Evolutionary conservation across 2,329 filamentous ascomycete species (phyloP).

Genomic region (Zymoseptoria ardabiliae): DNA sequence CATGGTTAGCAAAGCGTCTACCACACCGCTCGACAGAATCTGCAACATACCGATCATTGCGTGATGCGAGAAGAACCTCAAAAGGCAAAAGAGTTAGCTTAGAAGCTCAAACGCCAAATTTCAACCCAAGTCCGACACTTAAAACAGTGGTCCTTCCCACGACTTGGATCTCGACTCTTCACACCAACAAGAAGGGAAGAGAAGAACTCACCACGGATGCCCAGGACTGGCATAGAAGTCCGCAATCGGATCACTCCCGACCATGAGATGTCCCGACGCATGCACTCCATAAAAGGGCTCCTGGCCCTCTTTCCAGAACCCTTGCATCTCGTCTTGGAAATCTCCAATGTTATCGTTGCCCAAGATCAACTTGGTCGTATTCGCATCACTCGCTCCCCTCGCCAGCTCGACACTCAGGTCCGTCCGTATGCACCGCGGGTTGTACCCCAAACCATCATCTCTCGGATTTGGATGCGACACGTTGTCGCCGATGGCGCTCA

Average conservation of each 20-base stretch:
- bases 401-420: conserved; percentile 1
- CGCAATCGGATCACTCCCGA: conserved; percentile 33
- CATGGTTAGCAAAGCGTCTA: neutral
- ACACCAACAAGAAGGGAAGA: conserved; percentile 22
- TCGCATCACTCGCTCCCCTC: conserved; percentile 1
- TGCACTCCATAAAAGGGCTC: conserved; percentile 24
- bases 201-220: conserved; percentile 44
- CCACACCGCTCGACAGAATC: neutral
- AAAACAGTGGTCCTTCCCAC: neutral
- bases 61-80: neutral
- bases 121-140: neutral
- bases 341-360: conserved; percentile 6
- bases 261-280: conserved; percentile 40
- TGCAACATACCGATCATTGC: neutral
- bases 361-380: conserved; percentile 9
- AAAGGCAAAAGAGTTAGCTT: neutral
- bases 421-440: conserved; percentile 14
- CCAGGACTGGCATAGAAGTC: conserved; percentile 39
- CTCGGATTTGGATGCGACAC: conserved; percentile 13
- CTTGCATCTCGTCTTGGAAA: conserved; percentile 14
- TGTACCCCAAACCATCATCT: conserved; percentile 17
- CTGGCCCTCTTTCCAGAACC: conserved; percentile 6
- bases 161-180: neutral
- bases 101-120: neutral
- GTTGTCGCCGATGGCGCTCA: conserved; percentile 1